A percentile compares a stretch with the other conserved stretches of the same genome.
Conservation (phyloP, 768 basidiomycete genomes). For the Dentipellis fragilis region DNA sequence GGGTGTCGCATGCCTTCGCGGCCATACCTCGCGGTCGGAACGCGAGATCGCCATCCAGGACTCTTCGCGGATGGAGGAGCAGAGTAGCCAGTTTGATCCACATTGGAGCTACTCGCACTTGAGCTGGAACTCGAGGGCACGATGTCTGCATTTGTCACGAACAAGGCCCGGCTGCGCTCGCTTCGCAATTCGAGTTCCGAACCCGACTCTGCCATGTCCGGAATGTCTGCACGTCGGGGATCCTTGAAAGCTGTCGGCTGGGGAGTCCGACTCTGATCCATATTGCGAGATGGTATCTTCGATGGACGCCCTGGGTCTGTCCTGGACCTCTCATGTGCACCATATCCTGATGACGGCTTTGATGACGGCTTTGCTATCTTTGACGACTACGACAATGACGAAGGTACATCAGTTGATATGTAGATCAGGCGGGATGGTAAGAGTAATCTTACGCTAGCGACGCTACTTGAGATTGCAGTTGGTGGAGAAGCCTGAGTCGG, state of each 20-base stretch:
- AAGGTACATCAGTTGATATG: not conserved
- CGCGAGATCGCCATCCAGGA: not conserved
- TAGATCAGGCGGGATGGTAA: not conserved
- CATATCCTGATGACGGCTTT: not conserved
- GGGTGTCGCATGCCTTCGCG: not conserved
- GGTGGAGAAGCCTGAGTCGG: constrained; percentile 2
- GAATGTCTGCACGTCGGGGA: not conserved
- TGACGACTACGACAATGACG: not conserved
- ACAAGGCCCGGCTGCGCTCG: constrained; percentile 6
- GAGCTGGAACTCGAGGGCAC: constrained; percentile 14
- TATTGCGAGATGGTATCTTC: constrained; percentile 8
- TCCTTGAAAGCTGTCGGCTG: constrained; percentile 4
- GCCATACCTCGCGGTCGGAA: not conserved
- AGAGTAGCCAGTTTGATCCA: not conserved
- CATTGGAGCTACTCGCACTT: constrained; percentile 16
- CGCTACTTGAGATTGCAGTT: not conserved
- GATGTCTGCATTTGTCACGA: constrained; percentile 18
- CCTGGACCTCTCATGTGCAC: constrained; percentile 10
- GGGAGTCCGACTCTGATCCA: constrained; percentile 2
- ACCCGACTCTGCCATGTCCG: not conserved
- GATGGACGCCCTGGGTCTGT: constrained; percentile 13
- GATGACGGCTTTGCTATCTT: not conserved
- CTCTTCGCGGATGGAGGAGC: not conserved
- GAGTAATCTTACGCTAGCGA: not conserved
- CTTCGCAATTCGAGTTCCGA: not conserved